phyloP scores from a whole-genome alignment of 2,329 filamentous ascomycete species.

The Fusarium sp. region DNA sequence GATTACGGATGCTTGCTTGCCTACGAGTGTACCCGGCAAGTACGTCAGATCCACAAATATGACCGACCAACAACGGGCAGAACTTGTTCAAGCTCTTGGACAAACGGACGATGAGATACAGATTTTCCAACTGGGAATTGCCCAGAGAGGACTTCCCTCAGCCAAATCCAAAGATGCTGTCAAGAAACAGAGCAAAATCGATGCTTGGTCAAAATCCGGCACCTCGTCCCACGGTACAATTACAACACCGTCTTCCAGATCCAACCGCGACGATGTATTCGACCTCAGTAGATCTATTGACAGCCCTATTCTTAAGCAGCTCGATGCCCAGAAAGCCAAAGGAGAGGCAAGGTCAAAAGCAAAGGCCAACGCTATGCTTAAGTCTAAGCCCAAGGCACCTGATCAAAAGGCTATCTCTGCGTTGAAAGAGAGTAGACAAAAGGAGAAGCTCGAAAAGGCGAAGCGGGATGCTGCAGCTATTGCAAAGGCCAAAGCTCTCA shows the following conservation, averaged over 20 bases:
- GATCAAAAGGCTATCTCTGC: constrained; percentile 54
- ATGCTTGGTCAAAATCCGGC: constrained; percentile 69
- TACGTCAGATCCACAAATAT: constrained; percentile 80
- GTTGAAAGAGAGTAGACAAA: constrained; percentile 77
- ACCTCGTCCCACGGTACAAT: constrained; percentile 41
- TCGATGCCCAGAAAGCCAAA: constrained; percentile 55
- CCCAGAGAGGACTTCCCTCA: constrained; percentile 37
- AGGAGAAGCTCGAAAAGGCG: constrained; percentile 78
- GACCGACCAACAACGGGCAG: constrained; percentile 83
- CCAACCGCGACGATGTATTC: constrained; percentile 60
- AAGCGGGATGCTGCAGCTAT: constrained; percentile 78
- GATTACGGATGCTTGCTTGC: constrained; percentile 74
- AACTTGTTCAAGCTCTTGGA: constrained; percentile 74
- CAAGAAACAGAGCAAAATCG: constrained; percentile 70
- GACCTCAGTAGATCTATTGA: constrained; percentile 61
- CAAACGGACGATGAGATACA: constrained; percentile 67
- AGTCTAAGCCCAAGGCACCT: constrained; percentile 47
- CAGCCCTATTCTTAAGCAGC: constrained; percentile 59
- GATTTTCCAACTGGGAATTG: constrained; percentile 56
- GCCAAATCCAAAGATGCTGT: constrained; percentile 48
- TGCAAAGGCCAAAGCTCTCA: constrained; percentile 69
- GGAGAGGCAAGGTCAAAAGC: constrained; percentile 45
- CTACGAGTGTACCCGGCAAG: constrained; percentile 63
- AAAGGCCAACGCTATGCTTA: constrained; percentile 47
- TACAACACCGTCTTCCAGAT: constrained; percentile 45